Evolutionary conservation across 345 rosid species (phyloP).

Genomic region (Anastatica hierochuntica): DNA sequence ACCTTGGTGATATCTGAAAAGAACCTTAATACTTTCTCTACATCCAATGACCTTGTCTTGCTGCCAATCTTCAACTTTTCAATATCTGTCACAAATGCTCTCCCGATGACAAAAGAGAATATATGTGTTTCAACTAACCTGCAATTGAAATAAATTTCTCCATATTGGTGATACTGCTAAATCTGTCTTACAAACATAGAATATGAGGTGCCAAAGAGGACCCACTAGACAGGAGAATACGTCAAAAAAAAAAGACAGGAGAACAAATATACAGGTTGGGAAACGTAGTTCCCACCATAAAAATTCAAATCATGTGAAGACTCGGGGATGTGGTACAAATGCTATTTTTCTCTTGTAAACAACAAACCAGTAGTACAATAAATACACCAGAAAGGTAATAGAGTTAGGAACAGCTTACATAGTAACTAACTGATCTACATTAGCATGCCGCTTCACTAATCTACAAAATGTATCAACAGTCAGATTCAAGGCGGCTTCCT

Average conservation of each 20-base stretch:
- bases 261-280: neutral
- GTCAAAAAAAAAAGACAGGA: too few relatives aligned
- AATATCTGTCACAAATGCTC: constrained; percentile 95
- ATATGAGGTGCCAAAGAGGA: neutral
- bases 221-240: neutral
- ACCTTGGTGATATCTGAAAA: constrained; percentile 72
- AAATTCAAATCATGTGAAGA: neutral
- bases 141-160: constrained; percentile 28
- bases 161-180: constrained; percentile 17
- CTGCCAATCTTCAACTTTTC: constrained; percentile 86
- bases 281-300: neutral
- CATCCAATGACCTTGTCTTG: constrained; percentile 74
- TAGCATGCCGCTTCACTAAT: constrained; percentile 83
- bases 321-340: too few relatives aligned
- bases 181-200: constrained; percentile 7
- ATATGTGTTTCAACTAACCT: constrained; percentile 98
- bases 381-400: neutral
- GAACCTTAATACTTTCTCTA: constrained; percentile 42
- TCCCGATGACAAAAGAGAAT: constrained; percentile 91
- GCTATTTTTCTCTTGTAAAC: too few relatives aligned
- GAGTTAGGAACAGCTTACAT: constrained; percentile 39
- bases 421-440: constrained; percentile 82
- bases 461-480: constrained; percentile 82
- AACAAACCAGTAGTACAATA: neutral
- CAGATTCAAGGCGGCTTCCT: constrained; percentile 84